A percentile compares a stretch with the other conserved stretches of the same genome.
phyloP scores from a whole-genome alignment of 2,329 filamentous ascomycete genomes.

The Penicillium sp. region DNA sequence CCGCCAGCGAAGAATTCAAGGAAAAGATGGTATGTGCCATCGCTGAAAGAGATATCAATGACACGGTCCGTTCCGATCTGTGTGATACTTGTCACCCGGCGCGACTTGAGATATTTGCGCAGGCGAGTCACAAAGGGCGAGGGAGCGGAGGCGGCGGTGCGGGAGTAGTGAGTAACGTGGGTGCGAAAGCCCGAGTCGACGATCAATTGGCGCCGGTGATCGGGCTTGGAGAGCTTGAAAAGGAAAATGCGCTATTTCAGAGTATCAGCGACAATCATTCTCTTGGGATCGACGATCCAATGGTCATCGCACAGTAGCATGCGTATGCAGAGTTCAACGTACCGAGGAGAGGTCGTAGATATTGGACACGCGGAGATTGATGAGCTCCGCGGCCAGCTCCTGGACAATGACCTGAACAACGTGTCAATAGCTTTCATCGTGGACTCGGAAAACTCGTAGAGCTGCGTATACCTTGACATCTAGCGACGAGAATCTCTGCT shows the following conservation, averaged over 20 bases:
- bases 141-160: slow-evolving; percentile 76
- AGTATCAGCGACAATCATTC: no score
- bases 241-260: slow-evolving; percentile 69
- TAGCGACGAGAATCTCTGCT: slow-evolving; percentile 54
- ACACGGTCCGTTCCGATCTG: slow-evolving; percentile 93
- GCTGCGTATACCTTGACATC: slow-evolving; percentile 47
- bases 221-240: slow-evolving; percentile 87
- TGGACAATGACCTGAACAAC: slow-evolving; percentile 76
- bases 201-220: slow-evolving; percentile 80
- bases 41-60: slow-evolving; percentile 85
- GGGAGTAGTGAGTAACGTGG: slow-evolving; percentile 84
- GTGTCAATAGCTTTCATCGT: slow-evolving; percentile 7
- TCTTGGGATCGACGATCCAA: no score
- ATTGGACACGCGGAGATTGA: slow-evolving; percentile 77
- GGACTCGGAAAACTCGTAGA: not conserved
- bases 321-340: slow-evolving; percentile 16
- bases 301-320: no score
- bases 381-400: slow-evolving; percentile 74
- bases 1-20: slow-evolving; percentile 95
- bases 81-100: slow-evolving; percentile 69
- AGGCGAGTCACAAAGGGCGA: slow-evolving; percentile 79
- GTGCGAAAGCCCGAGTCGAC: slow-evolving; percentile 95
- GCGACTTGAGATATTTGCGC: slow-evolving; percentile 81
- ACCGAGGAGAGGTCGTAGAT: slow-evolving; percentile 90
- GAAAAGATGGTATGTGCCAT: slow-evolving; percentile 80